Evolutionary conservation across 2,329 filamentous ascomycete genomes (phyloP).

Genomic region (Lachnellula occidentalis): DNA sequence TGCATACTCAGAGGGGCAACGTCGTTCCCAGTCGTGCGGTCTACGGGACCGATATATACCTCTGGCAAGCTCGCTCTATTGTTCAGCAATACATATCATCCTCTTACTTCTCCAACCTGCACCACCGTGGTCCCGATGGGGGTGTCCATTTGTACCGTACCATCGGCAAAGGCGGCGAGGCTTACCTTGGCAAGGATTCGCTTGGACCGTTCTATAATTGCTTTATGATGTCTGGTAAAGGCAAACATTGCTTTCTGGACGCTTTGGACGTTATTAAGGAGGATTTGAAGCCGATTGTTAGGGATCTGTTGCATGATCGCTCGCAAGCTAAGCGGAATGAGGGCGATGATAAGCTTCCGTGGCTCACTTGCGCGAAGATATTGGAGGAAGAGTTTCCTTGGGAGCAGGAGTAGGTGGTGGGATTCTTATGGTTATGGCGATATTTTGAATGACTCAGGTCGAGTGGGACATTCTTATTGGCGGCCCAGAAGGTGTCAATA

Average conservation of each 20-base stretch:
- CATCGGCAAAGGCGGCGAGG: constrained; percentile 11
- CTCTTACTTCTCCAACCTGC: constrained; percentile 10
- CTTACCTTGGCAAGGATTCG: constrained; percentile 12
- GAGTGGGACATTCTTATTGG: neutral
- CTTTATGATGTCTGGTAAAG: constrained; percentile 22
- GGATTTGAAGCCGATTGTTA: constrained; percentile 14
- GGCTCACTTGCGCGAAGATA: constrained; percentile 57
- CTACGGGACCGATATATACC: constrained; percentile 27
- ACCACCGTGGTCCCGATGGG: constrained; percentile 23
- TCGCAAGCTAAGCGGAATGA: constrained; percentile 6
- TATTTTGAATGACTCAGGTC: neutral
- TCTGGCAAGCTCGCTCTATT: constrained; percentile 23
- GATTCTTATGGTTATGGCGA: neutral
- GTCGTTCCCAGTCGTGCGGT: constrained; percentile 21
- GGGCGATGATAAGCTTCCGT: constrained; percentile 25
- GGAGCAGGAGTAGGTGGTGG: constrained; percentile 24
- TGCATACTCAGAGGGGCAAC: constrained; percentile 10
- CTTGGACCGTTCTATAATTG: constrained; percentile 12
- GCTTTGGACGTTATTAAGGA: constrained; percentile 14
- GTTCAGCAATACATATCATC: constrained; percentile 22
- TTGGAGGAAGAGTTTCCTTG: constrained; percentile 58
- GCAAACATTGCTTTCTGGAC: constrained; percentile 4
- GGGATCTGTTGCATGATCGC: constrained; percentile 13
- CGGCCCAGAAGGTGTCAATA: neutral
- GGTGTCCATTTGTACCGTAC: constrained; percentile 23